Conservation (phyloP, 352 stramenopile species). For the Phytopythium mirpurense region DNA sequence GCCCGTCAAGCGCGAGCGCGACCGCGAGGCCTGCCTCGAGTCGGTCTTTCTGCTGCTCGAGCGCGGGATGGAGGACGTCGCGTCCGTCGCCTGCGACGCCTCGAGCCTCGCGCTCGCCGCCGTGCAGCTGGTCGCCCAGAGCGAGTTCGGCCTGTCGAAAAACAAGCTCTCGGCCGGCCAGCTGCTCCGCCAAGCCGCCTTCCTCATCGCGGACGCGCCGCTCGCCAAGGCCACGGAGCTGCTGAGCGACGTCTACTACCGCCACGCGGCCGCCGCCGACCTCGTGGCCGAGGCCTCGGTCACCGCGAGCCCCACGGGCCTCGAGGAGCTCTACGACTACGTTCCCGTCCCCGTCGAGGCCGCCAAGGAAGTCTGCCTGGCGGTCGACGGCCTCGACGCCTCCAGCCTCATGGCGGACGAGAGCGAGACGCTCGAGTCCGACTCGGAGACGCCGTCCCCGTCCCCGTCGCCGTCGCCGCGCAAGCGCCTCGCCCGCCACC, state of each 20-base stretch:
- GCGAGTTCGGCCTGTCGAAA: constrained; percentile 24
- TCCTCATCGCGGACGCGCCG: constrained; percentile 16
- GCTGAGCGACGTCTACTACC: constrained; percentile 28
- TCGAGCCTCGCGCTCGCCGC: constrained; percentile 41
- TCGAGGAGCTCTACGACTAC: constrained; percentile 12
- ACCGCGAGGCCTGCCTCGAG: constrained; percentile 18
- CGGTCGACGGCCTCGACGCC: background rate
- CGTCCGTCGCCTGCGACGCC: constrained; percentile 26
- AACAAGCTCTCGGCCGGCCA: constrained; percentile 17
- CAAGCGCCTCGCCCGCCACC: background rate
- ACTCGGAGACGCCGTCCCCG: constrained; percentile 4
- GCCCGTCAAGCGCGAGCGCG: constrained; percentile 12
- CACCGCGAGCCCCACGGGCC: constrained; percentile 9
- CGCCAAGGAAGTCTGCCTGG: background rate
- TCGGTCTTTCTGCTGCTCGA: constrained; percentile 39
- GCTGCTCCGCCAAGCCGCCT: constrained; percentile 9
- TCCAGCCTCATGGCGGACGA: constrained; percentile 5
- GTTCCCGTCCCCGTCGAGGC: background rate
- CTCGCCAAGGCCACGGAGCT: constrained; percentile 30
- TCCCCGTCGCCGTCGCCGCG: constrained; percentile 1
- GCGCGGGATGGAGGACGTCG: constrained; percentile 24
- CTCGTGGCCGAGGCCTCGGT: constrained; percentile 5
- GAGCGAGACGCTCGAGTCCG: constrained; percentile 4
- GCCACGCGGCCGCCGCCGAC: background rate
- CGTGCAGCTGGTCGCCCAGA: constrained; percentile 38